Percentiles rank a stretch among this genome's conserved stretches.
Evolutionary conservation across 2,329 filamentous ascomycete genomes (phyloP).

Genomic region (Pseudocercospora eumusae): DNA sequence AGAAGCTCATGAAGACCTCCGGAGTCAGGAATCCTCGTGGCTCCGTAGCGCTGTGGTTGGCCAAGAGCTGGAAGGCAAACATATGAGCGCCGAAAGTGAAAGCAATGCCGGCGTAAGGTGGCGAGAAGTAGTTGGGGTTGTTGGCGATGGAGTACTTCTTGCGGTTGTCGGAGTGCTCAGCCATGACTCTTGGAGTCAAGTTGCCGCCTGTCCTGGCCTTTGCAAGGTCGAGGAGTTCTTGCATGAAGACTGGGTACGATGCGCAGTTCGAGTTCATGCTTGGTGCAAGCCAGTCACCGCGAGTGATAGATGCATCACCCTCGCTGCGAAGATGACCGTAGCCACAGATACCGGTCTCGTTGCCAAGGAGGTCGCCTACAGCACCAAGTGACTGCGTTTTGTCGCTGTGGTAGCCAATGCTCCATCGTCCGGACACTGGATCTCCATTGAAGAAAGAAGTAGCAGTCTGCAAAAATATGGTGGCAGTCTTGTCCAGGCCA

Average conservation of each 20-base stretch:
- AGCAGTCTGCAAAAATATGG: constrained; percentile 31
- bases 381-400: constrained; percentile 30
- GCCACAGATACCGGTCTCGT: constrained; percentile 33
- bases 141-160: constrained; percentile 34
- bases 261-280: constrained; percentile 31
- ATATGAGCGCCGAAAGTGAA: constrained; percentile 37
- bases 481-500: constrained; percentile 29
- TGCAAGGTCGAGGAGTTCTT: constrained; percentile 32
- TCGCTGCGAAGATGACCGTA: constrained; percentile 32
- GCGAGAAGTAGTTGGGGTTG: constrained; percentile 35
- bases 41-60: constrained; percentile 33
- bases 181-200: constrained; percentile 31
- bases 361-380: constrained; percentile 29
- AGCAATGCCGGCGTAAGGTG: constrained; percentile 32
- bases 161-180: constrained; percentile 33
- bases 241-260: constrained; percentile 31
- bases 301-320: constrained; percentile 34
- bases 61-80: constrained; percentile 31
- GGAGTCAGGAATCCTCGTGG: constrained; percentile 30
- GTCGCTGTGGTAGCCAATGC: constrained; percentile 26
- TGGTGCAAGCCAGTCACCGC: constrained; percentile 34
- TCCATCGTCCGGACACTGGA: constrained; percentile 27
- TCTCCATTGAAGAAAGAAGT: constrained; percentile 33
- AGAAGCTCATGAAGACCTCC: constrained; percentile 29
- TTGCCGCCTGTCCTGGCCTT: constrained; percentile 25